These are phyloP conservation scores for Camelina neglecta DNA, from an alignment of 345 rosid genomes.

Conservation along the genomic window DNA sequence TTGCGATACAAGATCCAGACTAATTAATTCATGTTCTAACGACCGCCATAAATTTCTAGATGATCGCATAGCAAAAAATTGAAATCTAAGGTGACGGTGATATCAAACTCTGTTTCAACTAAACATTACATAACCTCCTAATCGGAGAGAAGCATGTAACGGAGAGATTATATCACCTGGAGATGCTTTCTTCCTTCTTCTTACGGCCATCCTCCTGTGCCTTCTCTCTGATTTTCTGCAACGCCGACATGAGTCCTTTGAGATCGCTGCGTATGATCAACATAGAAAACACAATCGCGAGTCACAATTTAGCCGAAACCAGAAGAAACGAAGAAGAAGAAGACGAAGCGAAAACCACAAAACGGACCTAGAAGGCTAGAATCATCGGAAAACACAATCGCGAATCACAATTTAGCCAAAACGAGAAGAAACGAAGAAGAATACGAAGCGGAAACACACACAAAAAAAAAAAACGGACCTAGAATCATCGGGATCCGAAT, in stretches of 20 bases:
- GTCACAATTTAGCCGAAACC: neutral
- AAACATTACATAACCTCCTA: constrained; percentile 6
- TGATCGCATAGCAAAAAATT: constrained; percentile 1
- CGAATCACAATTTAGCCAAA: neutral
- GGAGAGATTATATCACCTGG: constrained; percentile 53
- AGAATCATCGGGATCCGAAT: constrained; percentile 66
- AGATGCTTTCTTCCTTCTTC: constrained; percentile 88
- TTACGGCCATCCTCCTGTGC: constrained; percentile 75
- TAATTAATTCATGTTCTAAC: constrained; percentile 19
- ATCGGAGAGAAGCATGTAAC: constrained; percentile 8
- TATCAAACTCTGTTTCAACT: constrained; percentile 19
- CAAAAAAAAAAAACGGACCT: constrained; percentile 45
- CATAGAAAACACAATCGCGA: constrained; percentile 22
- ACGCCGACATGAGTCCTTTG: constrained; percentile 80
- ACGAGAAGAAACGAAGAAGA: constrained; percentile 3
- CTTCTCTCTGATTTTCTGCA: constrained; percentile 77
- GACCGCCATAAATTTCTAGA: constrained; percentile 4
- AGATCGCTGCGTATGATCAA: constrained; percentile 63
- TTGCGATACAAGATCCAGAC: constrained; percentile 10
- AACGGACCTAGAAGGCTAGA: constrained; percentile 52
- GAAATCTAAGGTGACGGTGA: neutral
- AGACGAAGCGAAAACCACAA: neutral
- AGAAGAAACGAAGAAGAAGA: constrained; percentile 10
- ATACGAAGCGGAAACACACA: neutral
- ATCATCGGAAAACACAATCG: constrained; percentile 42